These are phyloP conservation scores for Cladosporium sp. DNA, from an alignment of 2,329 filamentous ascomycete species.

Conservation along the genomic window DNA sequence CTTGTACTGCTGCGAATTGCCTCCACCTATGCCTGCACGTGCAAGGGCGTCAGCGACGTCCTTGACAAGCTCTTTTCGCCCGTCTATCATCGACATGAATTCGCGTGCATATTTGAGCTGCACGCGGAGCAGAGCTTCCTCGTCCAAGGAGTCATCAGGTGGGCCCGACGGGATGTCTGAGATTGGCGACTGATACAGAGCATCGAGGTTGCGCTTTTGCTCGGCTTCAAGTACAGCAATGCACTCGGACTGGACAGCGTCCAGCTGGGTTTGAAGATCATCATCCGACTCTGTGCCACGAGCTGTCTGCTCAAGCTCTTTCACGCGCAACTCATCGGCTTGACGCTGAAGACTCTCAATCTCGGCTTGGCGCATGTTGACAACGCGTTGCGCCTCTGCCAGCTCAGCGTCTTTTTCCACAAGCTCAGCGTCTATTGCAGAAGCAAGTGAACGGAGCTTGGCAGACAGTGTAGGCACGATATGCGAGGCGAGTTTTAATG, in stretches of 20 bases:
- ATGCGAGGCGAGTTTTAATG: slow-evolving; percentile 63
- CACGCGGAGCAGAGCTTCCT: slow-evolving; percentile 53
- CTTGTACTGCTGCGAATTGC: slow-evolving; percentile 53
- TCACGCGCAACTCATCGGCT: slow-evolving; percentile 51
- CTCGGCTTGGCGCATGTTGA: slow-evolving; percentile 65
- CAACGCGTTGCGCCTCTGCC: slow-evolving; percentile 48
- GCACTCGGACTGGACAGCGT: slow-evolving; percentile 44
- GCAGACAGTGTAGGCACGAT: slow-evolving; percentile 56
- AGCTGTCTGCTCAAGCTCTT: slow-evolving; percentile 55
- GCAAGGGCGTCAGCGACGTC: slow-evolving; percentile 70
- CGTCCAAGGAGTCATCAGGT: slow-evolving; percentile 38
- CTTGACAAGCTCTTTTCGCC: slow-evolving; percentile 62
- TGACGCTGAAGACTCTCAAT: slow-evolving; percentile 58
- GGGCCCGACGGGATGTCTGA: slow-evolving; percentile 40
- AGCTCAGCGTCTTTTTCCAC: slow-evolving; percentile 65
- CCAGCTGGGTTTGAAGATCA: slow-evolving; percentile 34
- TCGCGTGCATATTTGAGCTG: slow-evolving; percentile 60
- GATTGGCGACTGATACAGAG: slow-evolving; percentile 24
- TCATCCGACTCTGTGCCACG: slow-evolving; percentile 39
- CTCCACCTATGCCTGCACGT: slow-evolving; percentile 67
- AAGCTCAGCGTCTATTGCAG: slow-evolving; percentile 70
- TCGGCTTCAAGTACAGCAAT: slow-evolving; percentile 47
- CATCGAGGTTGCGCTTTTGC: slow-evolving; percentile 39
- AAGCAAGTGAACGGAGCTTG: slow-evolving; percentile 46
- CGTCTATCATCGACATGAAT: slow-evolving; percentile 57